Evolutionary conservation across 2,329 filamentous ascomycete genomes (phyloP), one percentile per base, ranked within the genome.

Genomic region (Pseudogymnoascus sp.): DNA sequence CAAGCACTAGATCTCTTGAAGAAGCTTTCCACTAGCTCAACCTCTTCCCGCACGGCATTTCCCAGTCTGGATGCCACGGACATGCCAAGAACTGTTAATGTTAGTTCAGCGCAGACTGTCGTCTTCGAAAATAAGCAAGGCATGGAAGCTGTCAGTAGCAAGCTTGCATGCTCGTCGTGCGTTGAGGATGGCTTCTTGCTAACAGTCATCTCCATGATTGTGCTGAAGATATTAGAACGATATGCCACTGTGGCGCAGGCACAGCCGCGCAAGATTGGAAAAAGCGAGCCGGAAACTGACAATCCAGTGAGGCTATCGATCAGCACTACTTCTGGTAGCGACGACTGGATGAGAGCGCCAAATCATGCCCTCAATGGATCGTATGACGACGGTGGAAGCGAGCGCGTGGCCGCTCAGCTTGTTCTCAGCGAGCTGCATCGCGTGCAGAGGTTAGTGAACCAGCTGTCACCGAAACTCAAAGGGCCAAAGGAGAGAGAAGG

Each of bases 381-480:
- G 28, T 21, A 34, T 56, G 49, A 18, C 6, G n/a, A 56, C n/a
- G 4, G 14, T 8, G 28, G 28, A 2, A 59, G 59, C 2, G 65
- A 56, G 8, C 68, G 72, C 21, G 69, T 72, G 67, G 68, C 69
- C 1, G 70, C 71, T n/a, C 74, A 76, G 68, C 66, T 73, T 9
- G 69, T 77, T 14, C 70, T 77, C 16, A 67, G 70, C 46, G 73
- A 77, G 63, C 67, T 77, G 40, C 72, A 76, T 64, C 72, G 71
- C 37, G 73, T 73, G 6, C 74, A 73, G 64, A 64, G 68, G 11
- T 64, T 76, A 3, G 66, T 75, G 1, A 72, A 72, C 56, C 59
- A 64, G 46, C 63, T 73, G 21, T 70, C 73, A 18, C 16, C 34
- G n/a, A 59, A 61, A 49, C 63, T 70, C 18, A 66, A 70, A 59